Conservation (phyloP, 2,329 filamentous ascomycete species). For the Neophaeococcomyces aloes region DNA sequence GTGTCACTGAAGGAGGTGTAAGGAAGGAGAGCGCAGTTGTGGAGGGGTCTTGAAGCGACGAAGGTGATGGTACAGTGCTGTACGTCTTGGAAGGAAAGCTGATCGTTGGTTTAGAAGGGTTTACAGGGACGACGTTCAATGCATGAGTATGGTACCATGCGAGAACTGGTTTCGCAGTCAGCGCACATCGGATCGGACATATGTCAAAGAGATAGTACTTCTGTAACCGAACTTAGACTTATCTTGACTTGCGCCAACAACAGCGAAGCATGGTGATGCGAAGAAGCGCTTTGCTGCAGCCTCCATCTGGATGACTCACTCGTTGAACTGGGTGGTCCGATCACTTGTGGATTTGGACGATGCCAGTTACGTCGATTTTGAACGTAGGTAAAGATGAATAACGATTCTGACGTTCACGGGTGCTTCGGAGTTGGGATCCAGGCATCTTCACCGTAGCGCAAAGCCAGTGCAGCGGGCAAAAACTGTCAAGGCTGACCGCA, state of each 20-base stretch:
- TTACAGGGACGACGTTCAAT: constrained; percentile 72
- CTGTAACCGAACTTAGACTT: constrained; percentile 79
- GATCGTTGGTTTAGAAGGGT: constrained; percentile 59
- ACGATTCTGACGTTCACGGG: no score
- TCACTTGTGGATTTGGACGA: no score
- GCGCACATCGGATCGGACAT: constrained; percentile 19
- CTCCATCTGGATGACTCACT: constrained; percentile 42
- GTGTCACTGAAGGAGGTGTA: constrained; percentile 70
- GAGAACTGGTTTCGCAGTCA: constrained; percentile 52
- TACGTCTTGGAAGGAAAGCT: constrained; percentile 50
- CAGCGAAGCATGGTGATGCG: constrained; percentile 66
- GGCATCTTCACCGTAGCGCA: no score
- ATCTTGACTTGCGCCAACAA: constrained; percentile 81
- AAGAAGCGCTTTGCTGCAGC: constrained; percentile 70
- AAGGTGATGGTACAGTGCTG: constrained; percentile 54
- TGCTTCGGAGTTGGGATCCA: no score
- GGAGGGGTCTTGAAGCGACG: constrained; percentile 53
- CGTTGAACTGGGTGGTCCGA: no score
- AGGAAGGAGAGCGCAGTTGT: constrained; percentile 75
- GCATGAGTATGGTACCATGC: constrained; percentile 73
- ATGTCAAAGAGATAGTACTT: constrained; percentile 40
- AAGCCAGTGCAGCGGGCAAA: no score
- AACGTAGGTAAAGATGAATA: no score
- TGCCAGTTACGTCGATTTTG: no score
- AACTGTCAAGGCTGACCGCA: no score